phyloP scores from a whole-genome alignment of 2,329 filamentous ascomycete genomes.

The Trichoderma atroviride region DNA sequence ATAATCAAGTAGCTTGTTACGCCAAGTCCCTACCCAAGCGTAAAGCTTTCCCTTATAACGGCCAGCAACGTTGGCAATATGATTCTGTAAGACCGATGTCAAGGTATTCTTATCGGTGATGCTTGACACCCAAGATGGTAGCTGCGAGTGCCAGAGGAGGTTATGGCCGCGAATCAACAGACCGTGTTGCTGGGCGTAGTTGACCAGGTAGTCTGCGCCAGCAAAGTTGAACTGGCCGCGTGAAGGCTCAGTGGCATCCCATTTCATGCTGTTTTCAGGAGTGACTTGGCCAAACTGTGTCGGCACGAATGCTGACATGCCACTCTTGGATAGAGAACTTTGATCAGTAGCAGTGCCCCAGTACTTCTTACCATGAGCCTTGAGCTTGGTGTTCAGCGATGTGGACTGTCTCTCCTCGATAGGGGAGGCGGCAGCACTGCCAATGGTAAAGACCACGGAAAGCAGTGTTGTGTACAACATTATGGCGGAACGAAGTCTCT shows the following conservation, averaged over 20 bases:
- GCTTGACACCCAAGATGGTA: background rate
- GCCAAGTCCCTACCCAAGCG: background rate
- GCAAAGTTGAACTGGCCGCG: background rate
- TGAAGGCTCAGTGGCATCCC: background rate
- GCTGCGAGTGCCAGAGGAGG: background rate
- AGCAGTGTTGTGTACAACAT: background rate
- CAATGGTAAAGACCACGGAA: background rate
- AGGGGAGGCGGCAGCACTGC: background rate
- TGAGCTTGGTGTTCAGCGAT: slow-evolving; percentile 1
- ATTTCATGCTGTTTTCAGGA: slow-evolving; percentile 7
- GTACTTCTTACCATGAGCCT: slow-evolving; percentile 9
- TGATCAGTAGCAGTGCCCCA: background rate
- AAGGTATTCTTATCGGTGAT: background rate
- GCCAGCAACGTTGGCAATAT: background rate
- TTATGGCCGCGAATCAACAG: background rate
- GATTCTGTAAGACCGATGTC: background rate
- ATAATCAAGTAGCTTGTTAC: background rate
- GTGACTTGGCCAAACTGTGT: slow-evolving; percentile 3
- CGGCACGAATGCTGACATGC: slow-evolving; percentile 1
- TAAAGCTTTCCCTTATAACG: background rate
- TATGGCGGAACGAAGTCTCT: background rate
- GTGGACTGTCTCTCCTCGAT: slow-evolving; percentile 1
- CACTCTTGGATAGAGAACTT: slow-evolving; percentile 1
- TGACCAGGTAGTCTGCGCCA: background rate
- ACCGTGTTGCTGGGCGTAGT: background rate